Evolutionary conservation across 768 basidiomycete species (phyloP), one percentile per base, ranked within the genome.

Genomic region (Hericium rajendrae): DNA sequence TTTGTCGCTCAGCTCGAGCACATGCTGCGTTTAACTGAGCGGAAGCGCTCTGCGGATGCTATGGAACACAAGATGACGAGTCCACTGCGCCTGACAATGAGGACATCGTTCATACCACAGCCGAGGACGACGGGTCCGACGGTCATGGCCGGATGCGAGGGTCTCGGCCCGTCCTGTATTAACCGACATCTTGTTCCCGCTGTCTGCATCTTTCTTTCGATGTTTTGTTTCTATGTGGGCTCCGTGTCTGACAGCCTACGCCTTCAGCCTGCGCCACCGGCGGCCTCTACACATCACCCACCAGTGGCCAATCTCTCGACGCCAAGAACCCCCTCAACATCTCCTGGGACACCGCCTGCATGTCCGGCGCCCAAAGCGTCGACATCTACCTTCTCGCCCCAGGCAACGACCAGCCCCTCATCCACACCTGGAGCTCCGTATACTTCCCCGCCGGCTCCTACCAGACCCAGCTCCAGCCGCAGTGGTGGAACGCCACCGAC

Each of bases 301-400:
- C 75, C 2, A 71, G 73, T 18, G 77, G 77, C 9, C 68, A 74
- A 43, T 68, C 70, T 11, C 59, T 88, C 51, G 71, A 81, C 60
- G 73, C 77, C 1, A 69, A 75, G 10, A 58, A 74, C 11, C 74
- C 83, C 2, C 63, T 91, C 60, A 72, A 74, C 52, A 77, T 91
- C 59, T 62, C 76, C 48, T 91, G 89, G 89, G 77, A 88, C 65
- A 69, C 78, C 0, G 71, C 80, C 38, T 88, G 86, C 69, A 64
- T 86, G 55, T 53, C 66, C 32, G 24, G 26, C 24, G 71, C 79
- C 24, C 58, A 65, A 1, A 72, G 74, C 39, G 73, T 85, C 66
- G 86, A 90, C 70, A 85, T 91, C 65, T 83, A 84, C 62, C 79
- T 91, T 54, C 79, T 79, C 62, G 80, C 81, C 0, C 81, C 84